phyloP scores from a whole-genome alignment of 2,329 filamentous ascomycete genomes.

The Ciborinia camelliae region DNA sequence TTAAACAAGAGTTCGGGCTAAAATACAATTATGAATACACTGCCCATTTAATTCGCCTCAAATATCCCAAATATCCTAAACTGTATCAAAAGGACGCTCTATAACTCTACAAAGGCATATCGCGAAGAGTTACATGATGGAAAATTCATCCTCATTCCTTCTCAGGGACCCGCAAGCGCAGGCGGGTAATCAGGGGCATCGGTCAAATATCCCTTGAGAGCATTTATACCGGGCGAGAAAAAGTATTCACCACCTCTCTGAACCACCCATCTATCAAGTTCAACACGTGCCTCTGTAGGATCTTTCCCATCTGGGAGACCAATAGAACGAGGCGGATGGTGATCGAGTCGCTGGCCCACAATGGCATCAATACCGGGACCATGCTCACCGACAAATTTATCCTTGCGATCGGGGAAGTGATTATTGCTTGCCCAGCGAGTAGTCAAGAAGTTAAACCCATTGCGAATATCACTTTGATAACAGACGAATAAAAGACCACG shows the following conservation, averaged over 20 bases:
- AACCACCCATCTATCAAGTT: constrained; percentile 40
- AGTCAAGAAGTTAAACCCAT: constrained; percentile 38
- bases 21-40: no score
- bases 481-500: constrained; percentile 46
- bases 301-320: constrained; percentile 28
- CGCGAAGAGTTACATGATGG: background rate
- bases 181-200: constrained; percentile 2
- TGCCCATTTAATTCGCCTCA: background rate
- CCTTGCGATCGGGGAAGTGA: constrained; percentile 26
- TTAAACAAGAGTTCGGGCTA: no score
- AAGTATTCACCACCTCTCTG: constrained; percentile 46
- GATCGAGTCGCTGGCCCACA: constrained; percentile 36
- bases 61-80: background rate
- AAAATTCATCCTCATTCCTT: no score
- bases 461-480: constrained; percentile 44
- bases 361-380: constrained; percentile 40
- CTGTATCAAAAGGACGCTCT: background rate
- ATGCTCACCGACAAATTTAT: constrained; percentile 19
- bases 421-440: constrained; percentile 29
- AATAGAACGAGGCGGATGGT: constrained; percentile 26
- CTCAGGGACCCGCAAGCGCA: background rate
- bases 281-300: constrained; percentile 26
- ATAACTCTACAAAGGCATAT: background rate
- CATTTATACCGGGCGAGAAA: constrained; percentile 44
- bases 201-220: constrained; percentile 26